phyloP scores from a whole-genome alignment of 1,284 basidiomycete genomes.

The Blastosporella zonata region DNA sequence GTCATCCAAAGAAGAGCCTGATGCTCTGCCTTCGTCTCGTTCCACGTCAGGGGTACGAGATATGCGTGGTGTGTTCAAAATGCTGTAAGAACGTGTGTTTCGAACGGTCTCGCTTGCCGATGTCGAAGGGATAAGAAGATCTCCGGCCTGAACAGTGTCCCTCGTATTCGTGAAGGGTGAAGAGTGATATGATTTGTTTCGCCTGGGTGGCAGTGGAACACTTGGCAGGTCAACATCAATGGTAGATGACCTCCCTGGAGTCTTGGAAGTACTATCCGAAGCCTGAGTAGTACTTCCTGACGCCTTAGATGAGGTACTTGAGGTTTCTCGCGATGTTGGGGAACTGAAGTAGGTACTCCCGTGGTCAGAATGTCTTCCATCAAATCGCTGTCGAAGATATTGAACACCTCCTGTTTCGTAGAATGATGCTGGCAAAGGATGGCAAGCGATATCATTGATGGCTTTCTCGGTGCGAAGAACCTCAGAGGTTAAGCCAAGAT shows the following conservation, averaged over 20 bases:
- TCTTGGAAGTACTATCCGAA: constrained; percentile 25
- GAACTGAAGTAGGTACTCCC: constrained; percentile 57
- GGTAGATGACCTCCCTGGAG: constrained; percentile 10
- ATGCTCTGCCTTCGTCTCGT: constrained; percentile 16
- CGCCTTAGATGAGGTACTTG: constrained; percentile 25
- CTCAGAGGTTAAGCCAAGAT: constrained; percentile 93
- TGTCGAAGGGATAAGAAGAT: constrained; percentile 54
- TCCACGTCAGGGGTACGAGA: constrained; percentile 30
- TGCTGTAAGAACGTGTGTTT: constrained; percentile 47
- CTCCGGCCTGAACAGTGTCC: constrained; percentile 64
- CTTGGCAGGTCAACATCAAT: constrained; percentile 19
- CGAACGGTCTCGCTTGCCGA: constrained; percentile 44
- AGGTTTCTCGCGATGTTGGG: constrained; percentile 25
- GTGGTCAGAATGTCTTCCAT: constrained; percentile 47
- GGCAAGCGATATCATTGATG: constrained; percentile 95
- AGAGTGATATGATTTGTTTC: constrained; percentile 26
- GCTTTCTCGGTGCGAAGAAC: constrained; percentile 95
- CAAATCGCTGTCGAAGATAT: constrained; percentile 83
- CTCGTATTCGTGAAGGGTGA: constrained; percentile 37
- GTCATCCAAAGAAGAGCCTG: constrained; percentile 33
- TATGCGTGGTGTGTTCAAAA: constrained; percentile 50
- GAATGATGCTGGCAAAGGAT: constrained; percentile 88
- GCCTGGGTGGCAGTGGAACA: constrained; percentile 16
- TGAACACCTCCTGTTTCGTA: constrained; percentile 94
- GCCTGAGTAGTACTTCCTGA: constrained; percentile 13